Evolutionary conservation across 495 filamentous ascomycete genomes (phyloP).

Genomic region (Elaphomyces granulatus): DNA sequence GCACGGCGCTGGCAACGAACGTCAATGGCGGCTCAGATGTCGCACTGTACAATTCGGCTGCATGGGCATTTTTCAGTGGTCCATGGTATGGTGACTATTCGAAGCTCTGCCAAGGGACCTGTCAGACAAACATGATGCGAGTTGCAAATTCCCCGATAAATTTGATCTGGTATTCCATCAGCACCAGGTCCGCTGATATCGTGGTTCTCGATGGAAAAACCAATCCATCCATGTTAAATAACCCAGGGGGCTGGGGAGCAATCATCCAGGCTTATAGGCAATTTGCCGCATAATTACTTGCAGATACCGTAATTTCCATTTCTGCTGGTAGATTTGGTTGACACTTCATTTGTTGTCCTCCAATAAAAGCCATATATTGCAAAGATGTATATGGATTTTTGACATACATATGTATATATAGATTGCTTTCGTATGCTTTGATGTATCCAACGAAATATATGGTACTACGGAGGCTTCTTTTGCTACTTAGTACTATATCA

Average conservation of each 20-base stretch:
- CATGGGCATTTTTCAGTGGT: constrained; percentile 27
- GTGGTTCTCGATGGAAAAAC: constrained; percentile 1
- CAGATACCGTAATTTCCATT: no score
- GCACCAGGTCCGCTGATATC: constrained; percentile 4
- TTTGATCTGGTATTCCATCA: constrained; percentile 6
- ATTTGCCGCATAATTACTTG: constrained; percentile 1
- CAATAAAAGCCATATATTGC: no score
- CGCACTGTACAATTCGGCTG: constrained; percentile 28
- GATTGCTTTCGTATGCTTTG: no score
- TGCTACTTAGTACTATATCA: no score
- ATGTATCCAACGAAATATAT: no score
- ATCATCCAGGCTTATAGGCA: constrained; percentile 5
- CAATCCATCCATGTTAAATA: constrained; percentile 2
- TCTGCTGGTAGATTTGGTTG: no score
- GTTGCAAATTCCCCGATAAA: constrained; percentile 2
- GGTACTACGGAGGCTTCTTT: no score
- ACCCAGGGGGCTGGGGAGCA: constrained; percentile 5
- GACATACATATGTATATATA: no score
- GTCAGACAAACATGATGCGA: constrained; percentile 7
- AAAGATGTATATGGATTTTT: no score
- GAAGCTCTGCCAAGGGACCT: constrained; percentile 2
- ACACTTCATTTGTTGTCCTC: no score
- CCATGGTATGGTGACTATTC: constrained; percentile 4
- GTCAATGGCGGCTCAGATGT: constrained; percentile 23
- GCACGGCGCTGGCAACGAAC: constrained; percentile 13